Evolutionary conservation across 2,329 filamentous ascomycete genomes (phyloP).

Genomic region (Elsinoe fawcettii): DNA sequence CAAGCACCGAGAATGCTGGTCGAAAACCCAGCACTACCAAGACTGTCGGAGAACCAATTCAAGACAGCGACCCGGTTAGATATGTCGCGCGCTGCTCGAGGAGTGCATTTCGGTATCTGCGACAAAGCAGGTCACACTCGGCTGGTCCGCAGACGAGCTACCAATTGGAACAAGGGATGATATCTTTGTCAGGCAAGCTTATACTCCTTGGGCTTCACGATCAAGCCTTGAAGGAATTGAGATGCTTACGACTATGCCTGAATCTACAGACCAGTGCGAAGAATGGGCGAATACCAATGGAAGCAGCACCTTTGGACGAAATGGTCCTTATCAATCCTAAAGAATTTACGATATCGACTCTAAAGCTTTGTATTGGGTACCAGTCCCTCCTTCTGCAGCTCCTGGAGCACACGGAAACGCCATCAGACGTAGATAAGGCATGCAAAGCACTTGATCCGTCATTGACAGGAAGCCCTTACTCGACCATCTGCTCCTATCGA

Average conservation of each 20-base stretch:
- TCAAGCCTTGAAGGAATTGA: slow-evolving; percentile 61
- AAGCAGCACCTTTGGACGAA: neutral
- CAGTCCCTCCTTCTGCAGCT: neutral
- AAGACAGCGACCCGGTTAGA: neutral
- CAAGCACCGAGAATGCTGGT: slow-evolving; percentile 17
- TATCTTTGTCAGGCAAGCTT: slow-evolving; percentile 59
- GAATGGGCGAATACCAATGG: slow-evolving; percentile 15
- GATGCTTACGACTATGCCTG: neutral
- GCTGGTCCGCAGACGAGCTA: slow-evolving; percentile 49
- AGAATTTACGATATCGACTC: neutral
- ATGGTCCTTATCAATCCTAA: slow-evolving; percentile 7
- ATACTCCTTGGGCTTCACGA: slow-evolving; percentile 57
- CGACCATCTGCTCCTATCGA: neutral
- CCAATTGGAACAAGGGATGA: slow-evolving; percentile 67
- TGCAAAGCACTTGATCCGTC: neutral
- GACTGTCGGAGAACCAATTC: neutral
- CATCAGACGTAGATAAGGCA: neutral
- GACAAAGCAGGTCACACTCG: slow-evolving; percentile 46
- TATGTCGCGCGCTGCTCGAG: slow-evolving; percentile 57
- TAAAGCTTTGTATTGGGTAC: neutral
- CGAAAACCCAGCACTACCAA: neutral
- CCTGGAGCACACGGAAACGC: neutral
- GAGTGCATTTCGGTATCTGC: slow-evolving; percentile 57
- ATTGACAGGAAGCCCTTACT: neutral
- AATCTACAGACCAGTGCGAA: slow-evolving; percentile 54